A percentile compares a stretch with the other conserved stretches of the same genome.
Conservation (phyloP, 805 yeast genomes). For the Scheffersomyces amazonensis region DNA sequence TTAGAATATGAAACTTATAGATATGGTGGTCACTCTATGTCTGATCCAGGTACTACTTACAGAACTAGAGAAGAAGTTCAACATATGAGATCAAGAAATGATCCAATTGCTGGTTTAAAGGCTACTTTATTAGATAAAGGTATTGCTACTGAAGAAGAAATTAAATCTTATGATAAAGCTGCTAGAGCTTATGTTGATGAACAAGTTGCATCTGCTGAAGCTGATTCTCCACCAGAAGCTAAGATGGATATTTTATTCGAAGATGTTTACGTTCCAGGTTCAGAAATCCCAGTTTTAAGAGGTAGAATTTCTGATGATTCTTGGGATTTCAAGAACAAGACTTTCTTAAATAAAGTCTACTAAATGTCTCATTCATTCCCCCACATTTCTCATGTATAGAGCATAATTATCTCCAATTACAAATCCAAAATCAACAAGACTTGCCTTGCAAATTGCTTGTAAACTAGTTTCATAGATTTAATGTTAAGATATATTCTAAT, state of each 20-base stretch:
- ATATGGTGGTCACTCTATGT: conserved; percentile 99
- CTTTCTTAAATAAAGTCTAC: conserved; percentile 45
- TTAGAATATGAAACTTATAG: conserved; percentile 97
- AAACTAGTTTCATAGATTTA: too few species aligned
- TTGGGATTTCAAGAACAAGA: conserved; percentile 68
- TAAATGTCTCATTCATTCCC: too few species aligned
- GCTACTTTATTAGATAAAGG: conserved; percentile 75
- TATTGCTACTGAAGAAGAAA: conserved; percentile 91
- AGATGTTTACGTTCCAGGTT: conserved; percentile 94
- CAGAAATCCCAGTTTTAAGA: conserved; percentile 89
- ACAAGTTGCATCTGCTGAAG: conserved; percentile 92
- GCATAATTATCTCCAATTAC: too few species aligned
- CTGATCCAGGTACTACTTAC: conserved; percentile 99
- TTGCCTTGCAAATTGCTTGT: too few species aligned
- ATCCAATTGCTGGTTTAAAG: conserved; percentile 96
- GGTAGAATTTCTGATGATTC: conserved; percentile 97
- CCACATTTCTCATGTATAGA: too few species aligned
- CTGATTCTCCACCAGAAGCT: conserved; percentile 93
- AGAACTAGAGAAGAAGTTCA: conserved; percentile 99
- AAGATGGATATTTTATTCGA: conserved; percentile 91
- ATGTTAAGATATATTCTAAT: too few species aligned
- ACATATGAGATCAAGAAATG: conserved; percentile 98
- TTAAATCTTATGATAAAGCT: conserved; percentile 91
- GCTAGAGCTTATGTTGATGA: conserved; percentile 95
- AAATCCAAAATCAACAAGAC: too few species aligned